Base-by-base conservation (phyloP, 1,139 yeast species). In the Kodamaea ohmeri region DNA sequence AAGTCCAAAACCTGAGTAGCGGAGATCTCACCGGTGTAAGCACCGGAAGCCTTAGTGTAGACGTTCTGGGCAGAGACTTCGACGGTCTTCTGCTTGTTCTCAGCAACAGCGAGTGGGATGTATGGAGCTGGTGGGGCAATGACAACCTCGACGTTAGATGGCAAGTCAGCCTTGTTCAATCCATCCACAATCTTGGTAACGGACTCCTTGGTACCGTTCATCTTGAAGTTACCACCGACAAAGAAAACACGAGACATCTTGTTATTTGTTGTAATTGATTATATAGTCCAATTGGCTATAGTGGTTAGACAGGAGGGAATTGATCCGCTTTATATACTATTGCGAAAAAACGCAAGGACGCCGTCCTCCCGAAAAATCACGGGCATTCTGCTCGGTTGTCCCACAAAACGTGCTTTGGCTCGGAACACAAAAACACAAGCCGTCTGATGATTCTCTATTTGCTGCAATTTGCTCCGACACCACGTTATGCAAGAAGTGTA, bases 161-260 rank as follows among this genome's bases (percentile, higher is more conserved):
- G 87, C 54, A 92, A 73, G 41, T 78, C 73, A 51, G 95, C 84
- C 41, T 69, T 63, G 78, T 90, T 92, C 61, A 92, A 78, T 71
- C 80, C 75, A 49, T 82, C 92, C 48, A 90, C 83, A 62, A 92
- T 90, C 55, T 78, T 67, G 67, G 81, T 78, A 65, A 92, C 84
- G 59, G 95, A 84, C 58, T 78, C 79, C 71, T 81, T 83, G 63
- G 96, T 74, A 64, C 99, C 98, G 79, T 92, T 94, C 89, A 94
- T 84, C 73, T 92, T 92, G 79, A 92, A 90, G 89, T 92, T 92
- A 61, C 97, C 98, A 57, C 97, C 98, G 59, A 85, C 90, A 65
- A 92, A 89, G 76, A 90, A 90, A 72, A 82, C 84, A 76, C 98
- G 89, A 65, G 95, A 80, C 96, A 70, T 58, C 39, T 29, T 56